A percentile compares a stretch with the other conserved stretches of the same genome.
These are phyloP conservation scores for Lactarius akahatsu DNA, from an alignment of 768 basidiomycete species.

Conservation along the genomic window DNA sequence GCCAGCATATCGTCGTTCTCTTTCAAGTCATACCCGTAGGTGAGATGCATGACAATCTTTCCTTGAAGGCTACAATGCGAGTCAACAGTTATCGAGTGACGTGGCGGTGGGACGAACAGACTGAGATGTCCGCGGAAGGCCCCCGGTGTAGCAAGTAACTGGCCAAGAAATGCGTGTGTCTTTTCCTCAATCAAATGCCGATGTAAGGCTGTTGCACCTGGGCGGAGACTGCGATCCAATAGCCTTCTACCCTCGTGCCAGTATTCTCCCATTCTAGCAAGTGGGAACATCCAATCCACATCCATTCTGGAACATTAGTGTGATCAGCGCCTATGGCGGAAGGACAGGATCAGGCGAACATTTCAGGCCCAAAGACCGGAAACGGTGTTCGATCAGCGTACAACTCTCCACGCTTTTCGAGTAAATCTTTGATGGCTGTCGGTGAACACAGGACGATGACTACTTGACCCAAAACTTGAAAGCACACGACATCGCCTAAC, in stretches of 20 bases:
- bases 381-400: conserved; percentile 15
- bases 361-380: conserved; percentile 1
- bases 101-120: background rate
- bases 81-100: background rate
- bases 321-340: background rate
- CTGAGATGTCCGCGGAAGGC: conserved; percentile 3
- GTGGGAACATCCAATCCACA: background rate
- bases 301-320: background rate
- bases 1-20: background rate
- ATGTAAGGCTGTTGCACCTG: background rate
- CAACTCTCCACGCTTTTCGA: conserved; percentile 14
- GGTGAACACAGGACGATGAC: conserved; percentile 8
- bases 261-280: background rate
- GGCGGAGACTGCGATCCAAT: conserved; percentile 13
- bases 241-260: conserved; percentile 7
- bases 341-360: background rate
- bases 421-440: conserved; percentile 9
- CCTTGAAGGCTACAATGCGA: background rate
- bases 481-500: conserved; percentile 9
- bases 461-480: conserved; percentile 11
- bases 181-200: conserved; percentile 7
- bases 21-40: conserved; percentile 14
- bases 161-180: conserved; percentile 1
- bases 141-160: background rate
- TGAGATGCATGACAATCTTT: conserved; percentile 8